Percentiles rank a stretch among this genome's conserved stretches.
Conservation (phyloP, 2,329 filamentous ascomycete genomes). For the Neospermospora avenae region DNA sequence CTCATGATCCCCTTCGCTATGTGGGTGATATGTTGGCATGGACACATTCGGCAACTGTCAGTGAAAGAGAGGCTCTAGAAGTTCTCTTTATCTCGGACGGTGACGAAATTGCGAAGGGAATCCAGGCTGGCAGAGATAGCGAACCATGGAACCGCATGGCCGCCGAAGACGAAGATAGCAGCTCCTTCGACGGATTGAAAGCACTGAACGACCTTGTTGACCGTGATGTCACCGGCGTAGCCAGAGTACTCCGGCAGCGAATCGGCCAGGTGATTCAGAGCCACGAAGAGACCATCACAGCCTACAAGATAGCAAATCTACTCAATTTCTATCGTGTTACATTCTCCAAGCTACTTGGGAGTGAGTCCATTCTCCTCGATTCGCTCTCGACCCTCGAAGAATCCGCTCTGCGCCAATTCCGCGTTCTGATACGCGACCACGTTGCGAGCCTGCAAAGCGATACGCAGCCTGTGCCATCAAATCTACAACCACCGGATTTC, state of each 20-base stretch:
- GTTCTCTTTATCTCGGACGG: slow-evolving; percentile 87
- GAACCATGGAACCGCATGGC: slow-evolving; percentile 75
- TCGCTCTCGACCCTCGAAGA: slow-evolving; percentile 66
- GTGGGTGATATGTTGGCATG: slow-evolving; percentile 97
- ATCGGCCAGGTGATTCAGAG: slow-evolving; percentile 90
- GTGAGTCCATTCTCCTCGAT: slow-evolving; percentile 65
- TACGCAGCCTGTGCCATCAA: slow-evolving; percentile 64
- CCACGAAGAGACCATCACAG: slow-evolving; percentile 83
- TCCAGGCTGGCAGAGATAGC: slow-evolving; percentile 74
- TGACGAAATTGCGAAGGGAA: slow-evolving; percentile 79
- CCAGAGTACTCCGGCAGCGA: slow-evolving; percentile 80
- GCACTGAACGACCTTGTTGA: slow-evolving; percentile 85
- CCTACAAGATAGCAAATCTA: slow-evolving; percentile 87
- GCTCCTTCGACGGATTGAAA: slow-evolving; percentile 73
- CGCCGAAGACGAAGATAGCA: slow-evolving; percentile 51
- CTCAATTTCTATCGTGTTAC: slow-evolving; percentile 86
- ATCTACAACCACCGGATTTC: slow-evolving; percentile 77
- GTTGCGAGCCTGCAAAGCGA: slow-evolving; percentile 71
- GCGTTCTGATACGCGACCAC: slow-evolving; percentile 75
- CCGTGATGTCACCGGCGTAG: slow-evolving; percentile 76
- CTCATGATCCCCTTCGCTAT: slow-evolving; percentile 88
- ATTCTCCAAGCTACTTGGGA: slow-evolving; percentile 74
- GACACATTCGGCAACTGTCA: slow-evolving; percentile 91
- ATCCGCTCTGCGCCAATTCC: slow-evolving; percentile 79
- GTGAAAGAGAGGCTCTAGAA: slow-evolving; percentile 88